phyloP scores from a whole-genome alignment of 73 alveolate genomes.

The Paramecium octaurelia region DNA sequence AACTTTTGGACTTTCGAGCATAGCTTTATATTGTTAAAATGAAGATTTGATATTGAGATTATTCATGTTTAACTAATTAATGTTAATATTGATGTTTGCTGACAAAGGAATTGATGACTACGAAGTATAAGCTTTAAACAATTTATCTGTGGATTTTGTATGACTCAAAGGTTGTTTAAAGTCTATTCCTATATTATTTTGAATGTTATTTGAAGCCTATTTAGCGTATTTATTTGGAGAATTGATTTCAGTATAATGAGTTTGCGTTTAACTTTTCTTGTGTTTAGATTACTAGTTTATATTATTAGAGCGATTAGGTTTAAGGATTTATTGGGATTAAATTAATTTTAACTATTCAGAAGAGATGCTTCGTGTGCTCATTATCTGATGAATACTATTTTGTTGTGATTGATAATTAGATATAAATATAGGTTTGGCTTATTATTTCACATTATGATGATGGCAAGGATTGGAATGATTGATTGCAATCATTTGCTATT shows the following conservation, averaged over 20 bases:
- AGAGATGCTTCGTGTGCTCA: conserved; percentile 32
- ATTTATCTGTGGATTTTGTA: neutral
- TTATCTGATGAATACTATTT: neutral
- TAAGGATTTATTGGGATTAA: neutral
- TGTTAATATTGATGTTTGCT: conserved; percentile 17
- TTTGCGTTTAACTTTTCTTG: conserved; percentile 21
- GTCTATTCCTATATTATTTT: neutral
- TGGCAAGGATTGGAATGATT: neutral
- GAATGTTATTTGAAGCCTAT: neutral
- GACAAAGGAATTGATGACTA: neutral
- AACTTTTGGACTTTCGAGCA: conserved; percentile 2
- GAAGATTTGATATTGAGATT: neutral
- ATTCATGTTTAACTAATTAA: conserved; percentile 8
- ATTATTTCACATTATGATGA: neutral
- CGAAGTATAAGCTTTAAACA: conserved; percentile 22
- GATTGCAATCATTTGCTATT: neutral
- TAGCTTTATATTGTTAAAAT: conserved; percentile 13
- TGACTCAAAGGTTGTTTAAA: neutral
- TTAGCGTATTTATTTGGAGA: neutral
- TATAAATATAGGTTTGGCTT: neutral
- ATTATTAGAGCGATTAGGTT: neutral
- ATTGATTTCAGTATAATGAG: conserved; percentile 32
- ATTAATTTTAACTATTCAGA: conserved; percentile 28
- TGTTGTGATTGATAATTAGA: neutral
- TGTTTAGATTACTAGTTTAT: neutral